These are phyloP conservation scores for Solanum hybrid DNA, from an alignment of 305 asterid genomes.

Conservation along the genomic window DNA sequence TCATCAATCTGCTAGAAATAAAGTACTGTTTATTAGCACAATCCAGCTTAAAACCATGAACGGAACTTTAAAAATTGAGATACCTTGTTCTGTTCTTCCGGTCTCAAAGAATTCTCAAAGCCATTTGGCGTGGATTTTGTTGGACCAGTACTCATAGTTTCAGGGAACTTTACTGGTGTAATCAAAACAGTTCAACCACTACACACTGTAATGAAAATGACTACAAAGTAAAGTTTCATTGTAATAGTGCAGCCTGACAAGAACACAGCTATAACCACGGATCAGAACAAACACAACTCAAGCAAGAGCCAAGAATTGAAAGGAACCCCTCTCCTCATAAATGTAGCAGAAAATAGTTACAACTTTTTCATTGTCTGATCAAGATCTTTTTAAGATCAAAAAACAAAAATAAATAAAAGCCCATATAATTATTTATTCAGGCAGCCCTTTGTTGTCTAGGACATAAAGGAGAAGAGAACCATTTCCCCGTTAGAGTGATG, in stretches of 20 bases:
- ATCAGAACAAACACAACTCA: neutral
- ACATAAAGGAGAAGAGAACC: neutral
- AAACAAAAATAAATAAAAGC: neutral
- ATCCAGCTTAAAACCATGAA: neutral
- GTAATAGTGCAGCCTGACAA: neutral
- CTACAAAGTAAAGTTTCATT: neutral
- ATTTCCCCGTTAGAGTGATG: neutral
- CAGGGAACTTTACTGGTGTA: neutral
- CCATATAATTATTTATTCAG: neutral
- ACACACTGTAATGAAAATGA: neutral
- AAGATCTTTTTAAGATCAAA: neutral
- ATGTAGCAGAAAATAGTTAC: neutral
- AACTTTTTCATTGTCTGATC: neutral
- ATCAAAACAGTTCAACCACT: neutral
- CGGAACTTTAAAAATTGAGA: neutral
- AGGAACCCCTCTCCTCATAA: neutral
- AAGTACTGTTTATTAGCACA: neutral
- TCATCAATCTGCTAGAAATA: constrained; percentile 52
- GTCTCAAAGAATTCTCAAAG: constrained; percentile 32
- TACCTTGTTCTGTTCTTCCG: constrained; percentile 64
- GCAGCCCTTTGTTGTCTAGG: neutral
- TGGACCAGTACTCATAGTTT: constrained; percentile 37
- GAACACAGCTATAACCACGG: neutral
- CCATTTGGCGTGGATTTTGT: constrained; percentile 29
- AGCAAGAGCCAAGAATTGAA: neutral